A percentile compares a stretch with the other conserved stretches of the same genome.
Conservation (phyloP, 371 early-diverging fungal species). For the Globomyces sp. region DNA sequence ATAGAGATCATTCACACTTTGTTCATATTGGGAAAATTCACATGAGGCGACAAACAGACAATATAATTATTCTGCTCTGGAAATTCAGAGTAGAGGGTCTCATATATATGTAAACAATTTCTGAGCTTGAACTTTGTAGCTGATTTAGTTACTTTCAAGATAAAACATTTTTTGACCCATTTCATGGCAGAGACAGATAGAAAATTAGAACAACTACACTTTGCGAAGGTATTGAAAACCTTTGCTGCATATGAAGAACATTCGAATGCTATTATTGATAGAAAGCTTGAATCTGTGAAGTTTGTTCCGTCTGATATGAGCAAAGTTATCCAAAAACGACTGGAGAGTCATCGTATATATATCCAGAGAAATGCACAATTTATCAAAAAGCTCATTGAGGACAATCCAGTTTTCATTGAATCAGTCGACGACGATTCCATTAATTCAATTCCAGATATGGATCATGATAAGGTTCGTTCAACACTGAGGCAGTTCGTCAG, state of each 20-base stretch:
- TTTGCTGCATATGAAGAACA: constrained; percentile 9
- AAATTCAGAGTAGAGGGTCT: no score
- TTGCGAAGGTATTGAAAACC: constrained; percentile 2
- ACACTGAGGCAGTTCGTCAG: constrained; percentile 90
- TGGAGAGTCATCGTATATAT: background rate
- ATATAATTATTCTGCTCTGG: no score
- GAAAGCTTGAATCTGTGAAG: background rate
- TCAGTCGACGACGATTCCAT: background rate
- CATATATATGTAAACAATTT: no score
- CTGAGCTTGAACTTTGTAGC: no score
- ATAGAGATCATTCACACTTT: no score
- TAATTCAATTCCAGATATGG: constrained; percentile 4
- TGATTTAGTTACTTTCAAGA: no score
- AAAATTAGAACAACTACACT: constrained; percentile 13
- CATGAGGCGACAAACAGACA: no score
- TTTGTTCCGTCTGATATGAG: background rate
- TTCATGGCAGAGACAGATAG: background rate
- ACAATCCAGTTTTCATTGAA: constrained; percentile 14
- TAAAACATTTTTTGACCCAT: background rate
- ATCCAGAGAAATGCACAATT: constrained; percentile 5
- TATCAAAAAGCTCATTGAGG: constrained; percentile 7
- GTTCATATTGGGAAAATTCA: no score
- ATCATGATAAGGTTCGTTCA: constrained; percentile 63
- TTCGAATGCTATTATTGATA: background rate
- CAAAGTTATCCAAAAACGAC: background rate